phyloP scores from a whole-genome alignment of 352 stramenopile species.

The Phytophthora macrochlamydospora region DNA sequence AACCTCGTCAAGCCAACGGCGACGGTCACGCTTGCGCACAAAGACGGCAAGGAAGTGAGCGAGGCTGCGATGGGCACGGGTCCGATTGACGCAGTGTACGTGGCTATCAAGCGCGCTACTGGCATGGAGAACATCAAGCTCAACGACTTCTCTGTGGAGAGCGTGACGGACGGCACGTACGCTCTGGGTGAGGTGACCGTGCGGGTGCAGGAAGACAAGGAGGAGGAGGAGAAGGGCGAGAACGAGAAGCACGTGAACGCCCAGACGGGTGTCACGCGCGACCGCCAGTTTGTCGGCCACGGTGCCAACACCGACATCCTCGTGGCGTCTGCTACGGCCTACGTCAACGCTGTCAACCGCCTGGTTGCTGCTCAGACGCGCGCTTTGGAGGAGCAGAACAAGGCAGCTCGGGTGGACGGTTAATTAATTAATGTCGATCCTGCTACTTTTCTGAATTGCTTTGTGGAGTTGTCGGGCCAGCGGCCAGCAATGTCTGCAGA shows the following conservation, averaged over 20 bases:
- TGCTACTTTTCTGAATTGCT: no score
- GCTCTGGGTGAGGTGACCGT: constrained; percentile 89
- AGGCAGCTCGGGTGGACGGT: constrained; percentile 38
- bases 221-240: constrained; percentile 52
- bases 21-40: constrained; percentile 89
- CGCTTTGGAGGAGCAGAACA: constrained; percentile 26
- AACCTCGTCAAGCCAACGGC: constrained; percentile 91
- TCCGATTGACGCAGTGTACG: constrained; percentile 88
- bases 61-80: constrained; percentile 89
- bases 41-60: constrained; percentile 89
- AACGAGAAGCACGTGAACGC: constrained; percentile 83
- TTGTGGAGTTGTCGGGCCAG: no score
- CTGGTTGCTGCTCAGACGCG: constrained; percentile 77
- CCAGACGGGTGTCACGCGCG: constrained; percentile 80
- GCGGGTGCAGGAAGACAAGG: constrained; percentile 72
- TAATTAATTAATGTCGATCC: constrained; percentile 12
- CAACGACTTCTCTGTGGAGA: constrained; percentile 89
- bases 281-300: constrained; percentile 89
- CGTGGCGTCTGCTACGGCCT: constrained; percentile 86
- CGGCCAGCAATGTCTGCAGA: constrained; percentile 21
- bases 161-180: constrained; percentile 87
- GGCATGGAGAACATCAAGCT: constrained; percentile 82
- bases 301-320: constrained; percentile 91
- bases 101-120: constrained; percentile 86
- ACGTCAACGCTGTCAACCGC: constrained; percentile 90